Evolutionary conservation across 179 eudicot genomes (phyloP).

Genomic region (Sideroxylon spinosum): DNA sequence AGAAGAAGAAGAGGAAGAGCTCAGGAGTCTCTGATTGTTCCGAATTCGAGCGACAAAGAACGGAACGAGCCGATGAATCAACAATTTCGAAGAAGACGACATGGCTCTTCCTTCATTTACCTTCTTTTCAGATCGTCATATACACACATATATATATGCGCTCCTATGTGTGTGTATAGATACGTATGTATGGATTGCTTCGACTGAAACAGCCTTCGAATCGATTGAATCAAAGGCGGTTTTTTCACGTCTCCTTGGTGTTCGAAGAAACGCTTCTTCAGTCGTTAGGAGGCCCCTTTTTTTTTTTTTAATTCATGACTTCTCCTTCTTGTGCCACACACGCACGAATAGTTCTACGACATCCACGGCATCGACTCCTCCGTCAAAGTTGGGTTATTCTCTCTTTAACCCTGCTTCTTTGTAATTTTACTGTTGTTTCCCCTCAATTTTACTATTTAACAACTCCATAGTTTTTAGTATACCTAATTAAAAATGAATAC

Average conservation of each 20-base stretch:
- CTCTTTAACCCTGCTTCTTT: background rate
- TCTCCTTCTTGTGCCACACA: slow-evolving; percentile 11
- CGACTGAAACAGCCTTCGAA: background rate
- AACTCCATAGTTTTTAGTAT: too few species aligned
- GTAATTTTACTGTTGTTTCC: too few species aligned
- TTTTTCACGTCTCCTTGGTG: background rate
- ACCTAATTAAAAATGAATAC: too few species aligned
- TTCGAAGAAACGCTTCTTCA: slow-evolving; percentile 9
- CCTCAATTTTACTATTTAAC: too few species aligned
- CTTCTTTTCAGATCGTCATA: background rate
- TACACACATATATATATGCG: too few species aligned
- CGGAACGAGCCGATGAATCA: slow-evolving; percentile 42
- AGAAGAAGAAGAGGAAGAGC: slow-evolving; percentile 34
- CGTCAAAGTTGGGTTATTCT: background rate
- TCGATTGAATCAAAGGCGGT: background rate
- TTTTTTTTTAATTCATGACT: background rate
- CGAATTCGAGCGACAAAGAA: slow-evolving; percentile 43
- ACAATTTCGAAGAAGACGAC: slow-evolving; percentile 35
- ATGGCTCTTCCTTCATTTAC: slow-evolving; percentile 13
- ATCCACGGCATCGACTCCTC: background rate
- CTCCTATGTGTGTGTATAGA: too few species aligned
- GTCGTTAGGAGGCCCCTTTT: background rate
- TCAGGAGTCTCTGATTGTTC: slow-evolving; percentile 37
- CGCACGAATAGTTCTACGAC: background rate
- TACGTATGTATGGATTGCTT: background rate